Percentiles rank a stretch among this genome's conserved stretches.
Conservation (phyloP, 2,329 filamentous ascomycete genomes). For the Fusarium robinianum region DNA sequence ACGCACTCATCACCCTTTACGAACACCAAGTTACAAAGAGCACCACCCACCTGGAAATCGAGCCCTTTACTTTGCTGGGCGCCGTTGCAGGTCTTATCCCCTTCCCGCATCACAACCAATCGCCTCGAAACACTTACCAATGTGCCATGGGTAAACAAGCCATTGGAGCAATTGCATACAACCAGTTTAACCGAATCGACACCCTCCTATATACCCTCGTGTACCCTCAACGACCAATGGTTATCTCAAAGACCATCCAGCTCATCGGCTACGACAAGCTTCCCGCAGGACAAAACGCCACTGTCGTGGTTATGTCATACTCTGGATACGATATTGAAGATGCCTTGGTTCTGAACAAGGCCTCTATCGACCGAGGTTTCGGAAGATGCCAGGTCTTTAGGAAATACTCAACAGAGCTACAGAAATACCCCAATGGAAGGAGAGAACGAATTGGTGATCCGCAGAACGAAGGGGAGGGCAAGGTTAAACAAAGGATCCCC, state of each 20-base stretch:
- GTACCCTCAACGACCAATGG: constrained; percentile 96
- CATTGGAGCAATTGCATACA: constrained; percentile 96
- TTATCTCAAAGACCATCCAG: constrained; percentile 95
- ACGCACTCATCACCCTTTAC: constrained; percentile 88
- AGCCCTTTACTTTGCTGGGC: constrained; percentile 94
- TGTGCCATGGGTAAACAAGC: constrained; percentile 99
- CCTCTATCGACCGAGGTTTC: constrained; percentile 91
- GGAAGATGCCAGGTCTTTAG: constrained; percentile 98
- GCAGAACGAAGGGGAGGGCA: constrained; percentile 60
- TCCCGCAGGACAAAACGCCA: constrained; percentile 94
- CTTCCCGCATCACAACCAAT: constrained; percentile 98
- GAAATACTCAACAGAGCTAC: constrained; percentile 85
- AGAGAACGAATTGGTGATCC: constrained; percentile 68
- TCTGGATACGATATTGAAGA: constrained; percentile 99
- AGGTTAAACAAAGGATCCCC: constrained; percentile 62
- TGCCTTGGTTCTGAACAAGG: constrained; percentile 94
- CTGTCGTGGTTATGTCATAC: constrained; percentile 98
- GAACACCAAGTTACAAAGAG: constrained; percentile 80
- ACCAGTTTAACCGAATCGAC: constrained; percentile 96
- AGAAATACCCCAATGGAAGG: constrained; percentile 84
- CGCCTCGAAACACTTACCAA: constrained; percentile 97
- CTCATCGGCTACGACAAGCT: constrained; percentile 97
- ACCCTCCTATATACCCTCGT: constrained; percentile 96
- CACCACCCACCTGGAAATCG: constrained; percentile 95
- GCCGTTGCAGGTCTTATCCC: constrained; percentile 96